These are phyloP conservation scores for Eucalyptus dawsonii DNA, from an alignment of 345 rosid genomes.

Conservation along the genomic window DNA sequence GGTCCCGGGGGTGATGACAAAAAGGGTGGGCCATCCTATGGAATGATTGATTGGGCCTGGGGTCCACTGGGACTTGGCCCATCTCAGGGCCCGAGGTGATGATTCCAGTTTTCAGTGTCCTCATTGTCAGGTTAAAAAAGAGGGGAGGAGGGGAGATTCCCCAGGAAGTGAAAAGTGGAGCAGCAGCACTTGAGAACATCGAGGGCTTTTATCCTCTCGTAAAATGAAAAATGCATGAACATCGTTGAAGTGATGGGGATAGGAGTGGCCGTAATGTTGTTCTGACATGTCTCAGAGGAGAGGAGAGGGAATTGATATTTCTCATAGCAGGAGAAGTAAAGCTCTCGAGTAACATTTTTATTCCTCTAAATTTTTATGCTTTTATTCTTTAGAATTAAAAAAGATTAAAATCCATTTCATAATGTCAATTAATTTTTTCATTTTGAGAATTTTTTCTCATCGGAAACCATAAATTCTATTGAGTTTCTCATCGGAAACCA, in stretches of 20 bases:
- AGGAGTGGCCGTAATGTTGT: not conserved
- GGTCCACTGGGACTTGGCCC: not conserved
- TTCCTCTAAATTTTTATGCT: too few relatives aligned
- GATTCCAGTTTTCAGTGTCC: not conserved
- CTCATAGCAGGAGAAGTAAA: not conserved
- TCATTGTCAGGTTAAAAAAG: not conserved
- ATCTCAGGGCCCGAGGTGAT: not conserved
- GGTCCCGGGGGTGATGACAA: not conserved
- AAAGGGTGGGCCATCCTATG: not conserved
- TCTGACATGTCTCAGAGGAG: not conserved
- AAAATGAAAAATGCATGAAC: not conserved
- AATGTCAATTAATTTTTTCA: too few relatives aligned
- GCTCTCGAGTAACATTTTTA: not conserved
- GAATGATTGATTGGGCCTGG: not conserved
- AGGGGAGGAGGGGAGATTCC: not conserved
- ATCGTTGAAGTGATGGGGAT: not conserved
- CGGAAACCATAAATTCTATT: too few relatives aligned
- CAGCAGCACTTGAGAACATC: not conserved
- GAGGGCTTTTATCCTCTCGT: not conserved
- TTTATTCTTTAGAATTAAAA: too few relatives aligned
- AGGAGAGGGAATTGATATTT: not conserved
- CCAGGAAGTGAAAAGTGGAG: not conserved
- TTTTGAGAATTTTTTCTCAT: too few relatives aligned
- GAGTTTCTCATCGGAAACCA: too few relatives aligned
- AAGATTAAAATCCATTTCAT: too few relatives aligned